Base-by-base conservation (phyloP, 345 rosid species). In the Camelina laxa region DNA sequence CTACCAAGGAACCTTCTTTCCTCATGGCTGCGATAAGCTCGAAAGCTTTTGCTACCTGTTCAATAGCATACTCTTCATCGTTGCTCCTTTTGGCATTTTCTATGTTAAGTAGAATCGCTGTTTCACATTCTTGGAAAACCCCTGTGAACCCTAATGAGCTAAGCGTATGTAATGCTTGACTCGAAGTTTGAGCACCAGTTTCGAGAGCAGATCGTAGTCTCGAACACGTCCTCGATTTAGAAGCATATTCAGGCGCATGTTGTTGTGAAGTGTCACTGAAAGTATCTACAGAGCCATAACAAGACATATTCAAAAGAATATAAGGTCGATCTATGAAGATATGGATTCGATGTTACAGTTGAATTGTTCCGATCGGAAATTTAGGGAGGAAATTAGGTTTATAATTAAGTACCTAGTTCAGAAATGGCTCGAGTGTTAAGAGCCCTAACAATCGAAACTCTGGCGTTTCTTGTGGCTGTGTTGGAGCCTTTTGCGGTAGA, bases 1-100 rank as follows among this genome's bases (percentile, higher is more conserved):
- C 84, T 63, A 87, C 14, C 60, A 31, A 75, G 75, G 84, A 82
- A 20, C 97, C 89, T 21, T 70, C 75, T 75, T 85, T 85, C 79
- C 72, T 86, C 91, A 87, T 86, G 65, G 41, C 35, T 15, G 66
- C 47, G 0, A 85, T 55, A 72, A 81, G 69, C 70, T 58, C 65
- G 47, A 75, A 76, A 68, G 82, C 89, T 57, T 31, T 67, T 48
- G 60, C 75, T 39, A 86, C 64, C 17, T 84, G 79, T 49, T 84
- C 67, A 21, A 73, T 68, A 16, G 70, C 84, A 65, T 58, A 77
- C 22, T 82, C 85, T 57, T 80, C 81, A 65, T 84, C 81, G 38
- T 80, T 76, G 69, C 63, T 82, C 44, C 30, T 42, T 74, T 70
- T 79, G 20, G 89, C 92, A 53, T 72, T 80, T 69, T 86, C 79